Percentiles rank a stretch among this genome's conserved stretches.
Evolutionary conservation across 2,329 filamentous ascomycete genomes (phyloP).

Genomic region (Aureobasidium sp.): DNA sequence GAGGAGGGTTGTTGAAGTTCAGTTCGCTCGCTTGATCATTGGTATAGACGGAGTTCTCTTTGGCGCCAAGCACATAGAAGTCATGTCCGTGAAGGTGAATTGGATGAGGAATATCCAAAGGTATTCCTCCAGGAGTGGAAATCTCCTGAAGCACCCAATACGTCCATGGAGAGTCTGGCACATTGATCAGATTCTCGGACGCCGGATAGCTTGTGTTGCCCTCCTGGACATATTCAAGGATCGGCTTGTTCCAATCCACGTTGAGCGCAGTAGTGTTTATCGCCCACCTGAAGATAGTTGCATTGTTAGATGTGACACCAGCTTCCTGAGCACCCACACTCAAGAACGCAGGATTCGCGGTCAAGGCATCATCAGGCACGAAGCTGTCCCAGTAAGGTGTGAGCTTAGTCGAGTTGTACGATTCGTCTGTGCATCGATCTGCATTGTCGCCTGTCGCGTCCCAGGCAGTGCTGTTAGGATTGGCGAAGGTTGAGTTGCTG

Average conservation of each 20-base stretch:
- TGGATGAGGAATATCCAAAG: constrained; percentile 17
- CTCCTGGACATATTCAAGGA: constrained; percentile 30
- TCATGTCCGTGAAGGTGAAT: constrained; percentile 24
- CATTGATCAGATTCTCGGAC: background rate
- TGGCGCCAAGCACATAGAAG: constrained; percentile 24
- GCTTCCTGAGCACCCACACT: background rate
- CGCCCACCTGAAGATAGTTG: constrained; percentile 32
- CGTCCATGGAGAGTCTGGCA: constrained; percentile 21
- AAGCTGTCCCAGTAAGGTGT: constrained; percentile 29
- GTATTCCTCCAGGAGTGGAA: constrained; percentile 5
- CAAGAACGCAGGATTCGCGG: constrained; percentile 15
- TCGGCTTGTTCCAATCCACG: constrained; percentile 32
- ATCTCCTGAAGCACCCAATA: constrained; percentile 32
- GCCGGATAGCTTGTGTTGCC: background rate
- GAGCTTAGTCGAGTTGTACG: constrained; percentile 29
- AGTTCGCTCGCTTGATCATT: constrained; percentile 20
- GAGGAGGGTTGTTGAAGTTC: constrained; percentile 32
- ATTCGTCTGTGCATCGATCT: constrained; percentile 22
- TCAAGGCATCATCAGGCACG: constrained; percentile 25
- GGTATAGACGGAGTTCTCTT: constrained; percentile 20
- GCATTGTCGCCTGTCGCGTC: constrained; percentile 30
- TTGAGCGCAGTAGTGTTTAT: constrained; percentile 32
- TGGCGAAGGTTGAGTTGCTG: constrained; percentile 22
- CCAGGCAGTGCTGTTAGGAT: constrained; percentile 24
- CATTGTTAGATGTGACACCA: constrained; percentile 17